Percentiles rank a stretch among this genome's conserved stretches.
phyloP scores from a whole-genome alignment of 441 rosid species.

The Erodium moschatum region DNA sequence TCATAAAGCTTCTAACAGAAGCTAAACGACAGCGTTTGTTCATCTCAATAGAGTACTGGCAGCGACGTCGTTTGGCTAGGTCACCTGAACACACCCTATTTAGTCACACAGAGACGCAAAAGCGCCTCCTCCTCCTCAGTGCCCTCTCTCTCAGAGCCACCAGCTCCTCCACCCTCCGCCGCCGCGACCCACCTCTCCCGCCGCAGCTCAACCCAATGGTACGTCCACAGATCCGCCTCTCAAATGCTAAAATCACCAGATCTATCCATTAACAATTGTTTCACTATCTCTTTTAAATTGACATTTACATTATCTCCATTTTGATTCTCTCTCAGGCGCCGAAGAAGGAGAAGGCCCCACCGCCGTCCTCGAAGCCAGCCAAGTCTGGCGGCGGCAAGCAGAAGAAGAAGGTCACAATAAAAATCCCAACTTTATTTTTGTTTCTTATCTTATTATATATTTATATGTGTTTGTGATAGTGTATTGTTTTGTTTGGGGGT shows the following conservation, averaged over 20 bases:
- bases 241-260: not conserved
- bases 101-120: not conserved
- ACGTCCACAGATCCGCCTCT: not conserved
- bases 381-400: not conserved
- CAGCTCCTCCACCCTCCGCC: not conserved
- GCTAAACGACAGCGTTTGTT: no score
- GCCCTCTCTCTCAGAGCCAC: not conserved
- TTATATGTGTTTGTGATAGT: not conserved
- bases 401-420: not conserved
- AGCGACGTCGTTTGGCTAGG: not conserved
- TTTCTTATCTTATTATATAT: not conserved
- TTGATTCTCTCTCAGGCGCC: not conserved
- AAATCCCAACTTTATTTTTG: not conserved
- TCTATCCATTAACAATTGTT: not conserved
- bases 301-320: not conserved
- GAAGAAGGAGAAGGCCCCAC: not conserved
- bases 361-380: not conserved
- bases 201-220: not conserved
- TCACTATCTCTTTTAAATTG: no score
- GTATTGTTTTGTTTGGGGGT: not conserved
- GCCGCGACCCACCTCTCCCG: not conserved
- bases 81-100: not conserved
- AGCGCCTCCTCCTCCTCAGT: not conserved
- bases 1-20: no score
- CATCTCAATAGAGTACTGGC: not conserved